Percentiles rank a stretch among this genome's conserved stretches.
Conservation (phyloP, 305 asterid genomes). For the Withania somnifera region DNA sequence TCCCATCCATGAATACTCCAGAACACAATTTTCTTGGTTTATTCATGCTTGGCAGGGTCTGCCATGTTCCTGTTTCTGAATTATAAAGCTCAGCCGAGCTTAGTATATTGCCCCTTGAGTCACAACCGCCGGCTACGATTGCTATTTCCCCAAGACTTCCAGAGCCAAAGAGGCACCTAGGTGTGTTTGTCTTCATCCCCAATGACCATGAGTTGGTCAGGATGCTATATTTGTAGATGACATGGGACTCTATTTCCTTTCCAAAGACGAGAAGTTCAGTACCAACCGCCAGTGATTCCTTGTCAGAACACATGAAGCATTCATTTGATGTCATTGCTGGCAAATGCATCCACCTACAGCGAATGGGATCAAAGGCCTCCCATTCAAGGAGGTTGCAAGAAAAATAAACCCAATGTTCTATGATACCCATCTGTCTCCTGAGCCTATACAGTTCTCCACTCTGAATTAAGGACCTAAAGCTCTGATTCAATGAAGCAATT, state of each 20-base stretch:
- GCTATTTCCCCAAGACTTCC: conserved; percentile 72
- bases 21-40: conserved; percentile 64
- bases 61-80: conserved; percentile 53
- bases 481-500: conserved; percentile 41
- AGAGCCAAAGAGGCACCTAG: conserved; percentile 60
- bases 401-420: conserved; percentile 75
- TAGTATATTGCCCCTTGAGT: conserved; percentile 30
- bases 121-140: conserved; percentile 74
- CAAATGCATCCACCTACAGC: conserved; percentile 46
- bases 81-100: conserved; percentile 58
- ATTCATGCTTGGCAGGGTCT: conserved; percentile 47
- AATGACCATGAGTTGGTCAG: conserved; percentile 57
- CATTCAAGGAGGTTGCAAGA: conserved; percentile 57
- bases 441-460: conserved; percentile 45
- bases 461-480: conserved; percentile 47
- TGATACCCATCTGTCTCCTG: conserved; percentile 38
- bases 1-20: conserved; percentile 73
- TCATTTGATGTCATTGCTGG: conserved; percentile 50
- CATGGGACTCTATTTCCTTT: conserved; percentile 42
- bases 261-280: conserved; percentile 76
- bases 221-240: conserved; percentile 50
- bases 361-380: conserved; percentile 69
- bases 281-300: conserved; percentile 74
- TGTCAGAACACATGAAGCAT: conserved; percentile 49
- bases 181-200: conserved; percentile 37